Conservation (phyloP, 176 grass and related monocot genomes). For the Miscanthus lutarioriparius region DNA sequence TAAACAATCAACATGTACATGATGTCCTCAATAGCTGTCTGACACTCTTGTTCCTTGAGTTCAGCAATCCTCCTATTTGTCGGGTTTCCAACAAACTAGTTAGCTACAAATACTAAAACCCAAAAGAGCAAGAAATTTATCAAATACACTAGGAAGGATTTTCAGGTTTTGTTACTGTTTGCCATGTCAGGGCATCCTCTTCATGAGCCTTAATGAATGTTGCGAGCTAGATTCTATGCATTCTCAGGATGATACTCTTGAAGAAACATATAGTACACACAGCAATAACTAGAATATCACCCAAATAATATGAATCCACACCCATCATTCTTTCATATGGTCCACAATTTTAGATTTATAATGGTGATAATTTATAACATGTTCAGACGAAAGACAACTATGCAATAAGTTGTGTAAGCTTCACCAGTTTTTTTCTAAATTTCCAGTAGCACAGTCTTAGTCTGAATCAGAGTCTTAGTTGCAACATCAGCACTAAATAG, state of each 20-base stretch:
- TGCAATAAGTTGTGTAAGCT: background rate
- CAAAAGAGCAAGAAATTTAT: background rate
- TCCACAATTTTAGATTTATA: background rate
- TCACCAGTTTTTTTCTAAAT: background rate
- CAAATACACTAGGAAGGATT: background rate
- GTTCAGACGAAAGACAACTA: background rate
- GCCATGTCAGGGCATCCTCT: background rate
- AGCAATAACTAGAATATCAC: conserved; percentile 3
- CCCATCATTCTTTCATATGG: background rate
- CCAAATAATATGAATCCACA: background rate
- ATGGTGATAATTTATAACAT: background rate
- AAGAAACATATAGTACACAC: background rate
- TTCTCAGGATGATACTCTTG: background rate
- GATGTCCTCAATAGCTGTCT: conserved; percentile 55
- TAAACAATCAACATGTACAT: conserved; percentile 71
- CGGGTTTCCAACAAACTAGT: conserved; percentile 17
- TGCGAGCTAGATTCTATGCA: background rate
- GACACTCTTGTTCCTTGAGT: conserved; percentile 59
- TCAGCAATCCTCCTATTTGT: conserved; percentile 62
- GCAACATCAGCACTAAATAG: background rate
- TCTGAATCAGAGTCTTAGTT: conserved; percentile 1
- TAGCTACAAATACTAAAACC: background rate
- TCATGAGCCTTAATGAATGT: background rate
- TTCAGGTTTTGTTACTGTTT: conserved; percentile 1
- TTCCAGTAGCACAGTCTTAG: background rate